These are phyloP conservation scores for Leucocoprinus leucothites DNA, from an alignment of 768 basidiomycete genomes.

Conservation along the genomic window DNA sequence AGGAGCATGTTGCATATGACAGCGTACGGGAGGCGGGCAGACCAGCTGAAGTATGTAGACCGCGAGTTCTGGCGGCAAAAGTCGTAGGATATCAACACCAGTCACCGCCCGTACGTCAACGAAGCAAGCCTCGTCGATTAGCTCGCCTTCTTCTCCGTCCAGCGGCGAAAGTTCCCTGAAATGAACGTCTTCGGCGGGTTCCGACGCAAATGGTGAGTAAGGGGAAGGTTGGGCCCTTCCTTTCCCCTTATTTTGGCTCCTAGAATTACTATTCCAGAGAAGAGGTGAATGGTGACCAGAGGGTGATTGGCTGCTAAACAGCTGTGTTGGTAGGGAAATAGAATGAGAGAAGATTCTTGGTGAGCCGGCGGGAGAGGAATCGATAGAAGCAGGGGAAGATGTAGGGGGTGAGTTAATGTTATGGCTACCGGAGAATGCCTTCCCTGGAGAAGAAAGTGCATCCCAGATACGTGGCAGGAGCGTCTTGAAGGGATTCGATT, in stretches of 20 bases:
- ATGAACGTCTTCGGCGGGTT: conserved; percentile 33
- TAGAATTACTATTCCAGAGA: conserved; percentile 20
- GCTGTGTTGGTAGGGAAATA: conserved; percentile 14
- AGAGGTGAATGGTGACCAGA: conserved; percentile 26
- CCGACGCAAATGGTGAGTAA: neutral
- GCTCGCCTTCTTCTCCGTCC: conserved; percentile 84
- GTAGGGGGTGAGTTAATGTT: conserved; percentile 19
- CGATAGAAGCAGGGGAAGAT: conserved; percentile 22
- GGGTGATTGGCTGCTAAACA: neutral
- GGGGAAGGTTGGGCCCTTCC: conserved; percentile 22
- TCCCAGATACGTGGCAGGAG: conserved; percentile 54
- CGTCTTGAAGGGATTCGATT: conserved; percentile 34
- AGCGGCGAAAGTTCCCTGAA: conserved; percentile 65
- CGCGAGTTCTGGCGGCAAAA: conserved; percentile 76
- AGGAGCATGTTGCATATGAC: conserved; percentile 7
- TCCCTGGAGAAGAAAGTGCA: conserved; percentile 40
- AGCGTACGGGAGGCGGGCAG: conserved; percentile 35
- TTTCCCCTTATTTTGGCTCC: conserved; percentile 24
- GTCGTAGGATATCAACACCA: conserved; percentile 58
- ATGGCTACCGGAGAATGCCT: conserved; percentile 21
- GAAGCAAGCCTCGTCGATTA: conserved; percentile 81
- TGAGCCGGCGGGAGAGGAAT: conserved; percentile 23
- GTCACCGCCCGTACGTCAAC: conserved; percentile 55
- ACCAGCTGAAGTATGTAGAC: conserved; percentile 69
- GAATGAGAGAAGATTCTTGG: conserved; percentile 22